Base-by-base conservation (phyloP, 768 basidiomycete genomes). In the Boletales sp. region DNA sequence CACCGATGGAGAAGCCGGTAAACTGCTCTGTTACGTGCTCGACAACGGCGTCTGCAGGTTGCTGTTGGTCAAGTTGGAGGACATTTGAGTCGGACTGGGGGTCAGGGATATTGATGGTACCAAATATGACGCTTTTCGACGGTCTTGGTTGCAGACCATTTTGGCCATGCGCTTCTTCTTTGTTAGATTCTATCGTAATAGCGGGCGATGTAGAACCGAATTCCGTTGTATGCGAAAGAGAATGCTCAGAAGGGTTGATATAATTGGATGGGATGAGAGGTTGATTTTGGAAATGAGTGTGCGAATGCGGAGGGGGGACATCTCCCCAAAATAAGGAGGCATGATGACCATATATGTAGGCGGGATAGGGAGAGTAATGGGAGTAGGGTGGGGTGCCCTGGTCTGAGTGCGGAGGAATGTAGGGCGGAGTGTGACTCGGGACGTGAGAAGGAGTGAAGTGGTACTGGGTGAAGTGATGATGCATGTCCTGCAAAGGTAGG, bases 61-160 rank as follows among this genome's bases (percentile, higher is more conserved):
- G 50, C 30, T 55, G 58, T 12, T 52, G 51, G 13, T 19, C 35
- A 14, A 12, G 21, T 8, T 40, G 29, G 1, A 43, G 14, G 27
- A 18, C 3, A 13, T 4, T 32, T 13, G 45, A 12, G 8, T 56
- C 45, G 19, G 52, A 43, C 12, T 47, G 51, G 12, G 64, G 51
- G 0, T 64, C 72, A 3, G 62, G 52, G 19, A 65, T 50, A 35
- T 64, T 66, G 47, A 81, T 79, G 46, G 75, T 80, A 8, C 82
- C 82, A 58, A 83, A 83, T 6, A 79, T 69, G 36, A 83, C 72
- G 44, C 67, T 65, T 54, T 48, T 59, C 34, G 62, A 30, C 9
- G 52, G 30, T 17, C 15, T 57, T 4, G 40, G 40, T 13, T 53
- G 55, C 31, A 6, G 46, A 11, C 40, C 38, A 11, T 56, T 58